phyloP scores from a whole-genome alignment of 345 rosid genomes.

The Camelina hispida region DNA sequence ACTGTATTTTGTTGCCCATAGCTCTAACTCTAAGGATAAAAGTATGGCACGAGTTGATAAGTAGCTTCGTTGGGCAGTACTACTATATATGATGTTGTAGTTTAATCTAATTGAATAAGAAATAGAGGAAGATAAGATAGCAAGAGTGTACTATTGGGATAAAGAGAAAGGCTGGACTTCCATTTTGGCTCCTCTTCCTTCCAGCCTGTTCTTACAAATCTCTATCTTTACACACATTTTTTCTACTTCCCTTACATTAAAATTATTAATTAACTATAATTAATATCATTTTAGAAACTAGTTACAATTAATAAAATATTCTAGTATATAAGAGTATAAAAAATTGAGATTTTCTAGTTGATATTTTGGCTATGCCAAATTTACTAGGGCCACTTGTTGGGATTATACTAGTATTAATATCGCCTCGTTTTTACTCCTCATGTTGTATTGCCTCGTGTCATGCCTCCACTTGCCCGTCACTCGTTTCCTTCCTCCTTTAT shows the following conservation, averaged over 20 bases:
- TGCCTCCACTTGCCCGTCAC: slow-evolving; percentile 25
- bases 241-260: not conserved
- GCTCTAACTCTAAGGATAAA: not conserved
- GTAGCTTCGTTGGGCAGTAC: not conserved
- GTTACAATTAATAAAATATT: not conserved
- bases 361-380: no score
- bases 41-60: slow-evolving; percentile 3
- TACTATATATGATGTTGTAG: not conserved
- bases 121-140: slow-evolving; percentile 2
- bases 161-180: slow-evolving; percentile 21
- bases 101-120: not conserved
- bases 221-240: slow-evolving; percentile 3
- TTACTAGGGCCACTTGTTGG: no score
- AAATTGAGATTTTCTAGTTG: no score
- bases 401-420: not conserved
- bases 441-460: slow-evolving; percentile 19
- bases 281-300: not conserved
- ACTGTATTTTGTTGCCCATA: not conserved
- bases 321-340: no score
- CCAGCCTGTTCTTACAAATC: slow-evolving; percentile 22
- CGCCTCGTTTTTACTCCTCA: not conserved
- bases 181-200: slow-evolving; percentile 34
- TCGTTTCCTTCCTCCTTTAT: not conserved
- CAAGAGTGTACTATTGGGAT: not conserved
- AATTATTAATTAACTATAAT: not conserved